Conservation (phyloP, 345 rosid species). For the Populus deltoides region DNA sequence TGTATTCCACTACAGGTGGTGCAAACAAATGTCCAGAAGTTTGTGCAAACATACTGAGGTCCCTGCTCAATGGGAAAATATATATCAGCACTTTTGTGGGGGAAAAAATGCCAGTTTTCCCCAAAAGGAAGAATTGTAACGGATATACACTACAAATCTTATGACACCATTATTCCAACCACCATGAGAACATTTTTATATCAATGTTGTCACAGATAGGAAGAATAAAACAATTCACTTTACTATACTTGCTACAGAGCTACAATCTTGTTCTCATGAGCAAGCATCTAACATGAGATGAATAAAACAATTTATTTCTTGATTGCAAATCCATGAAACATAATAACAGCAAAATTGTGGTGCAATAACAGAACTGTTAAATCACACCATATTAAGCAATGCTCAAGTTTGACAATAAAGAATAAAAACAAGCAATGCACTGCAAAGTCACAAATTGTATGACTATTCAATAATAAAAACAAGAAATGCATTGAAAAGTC, state of each 20-base stretch:
- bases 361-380: not conserved
- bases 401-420: too few relatives aligned
- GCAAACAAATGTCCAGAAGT: conserved; percentile 96
- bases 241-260: not conserved
- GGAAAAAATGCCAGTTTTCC: not conserved
- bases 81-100: conserved; percentile 14
- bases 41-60: conserved; percentile 95
- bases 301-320: not conserved
- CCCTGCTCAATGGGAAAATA: conserved; percentile 53
- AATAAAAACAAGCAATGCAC: too few relatives aligned
- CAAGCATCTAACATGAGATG: not conserved
- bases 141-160: not conserved
- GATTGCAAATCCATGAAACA: not conserved
- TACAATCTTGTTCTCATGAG: not conserved
- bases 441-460: too few relatives aligned
- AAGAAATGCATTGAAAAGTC: too few relatives aligned
- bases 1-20: conserved; percentile 97
- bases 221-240: not conserved
- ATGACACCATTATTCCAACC: not conserved
- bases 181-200: not conserved
- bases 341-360: not conserved
- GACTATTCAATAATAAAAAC: too few relatives aligned
- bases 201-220: not conserved
- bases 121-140: not conserved
- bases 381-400: not conserved